Evolutionary conservation across 192 early-diverging fungal species (phyloP), one percentile per base, ranked within the genome.

Genomic region (Umbelopsis isabellina): DNA sequence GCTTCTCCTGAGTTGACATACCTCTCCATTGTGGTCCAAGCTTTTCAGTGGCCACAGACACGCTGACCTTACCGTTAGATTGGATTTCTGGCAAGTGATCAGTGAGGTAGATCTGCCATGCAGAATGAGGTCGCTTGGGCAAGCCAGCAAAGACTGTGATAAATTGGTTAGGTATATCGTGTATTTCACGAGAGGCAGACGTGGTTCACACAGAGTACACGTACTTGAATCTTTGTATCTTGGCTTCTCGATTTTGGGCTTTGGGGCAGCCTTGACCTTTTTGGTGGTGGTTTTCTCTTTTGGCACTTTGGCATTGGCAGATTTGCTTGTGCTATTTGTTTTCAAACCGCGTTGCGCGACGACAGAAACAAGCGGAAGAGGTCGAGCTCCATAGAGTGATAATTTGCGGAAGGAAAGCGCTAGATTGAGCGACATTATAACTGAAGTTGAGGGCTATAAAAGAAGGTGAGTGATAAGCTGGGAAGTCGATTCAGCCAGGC

Each of bases 61-160:
- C 45, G 13, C 65, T 21, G 8, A 50, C 64, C 48, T 73, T 74
- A 15, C 65, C 65, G 23, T 44, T 50, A 4, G 21, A 25, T 44
- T 67, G 69, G 3, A 66, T 21, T 4, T 67, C 20, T 5, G 41
- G 15, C 0, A 74, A 30, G 12, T 67, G 49, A 33, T 79, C 69
- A 33, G 53, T 65, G 11, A 74, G 35, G 37, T 27, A 79, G 9
- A 79, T 51, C 27, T 79, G 77, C 77, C 77, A 79, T 46, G 65
- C 69, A 3, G 70, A 71, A 37, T 66, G 68, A 22, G 77, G 77
- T 33, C 72, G 68, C 18, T 49, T 11, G 13, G 77, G 77, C 1
- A 79, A 66, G 15, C 61, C 53, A 0, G 61, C 30, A 21, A 79
- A 65, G 45, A 74, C 77, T 78, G 45, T 0, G 10, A 9, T 16